Evolutionary conservation across 2,329 filamentous ascomycete genomes (phyloP).

Genomic region (Clonostachys sp.): DNA sequence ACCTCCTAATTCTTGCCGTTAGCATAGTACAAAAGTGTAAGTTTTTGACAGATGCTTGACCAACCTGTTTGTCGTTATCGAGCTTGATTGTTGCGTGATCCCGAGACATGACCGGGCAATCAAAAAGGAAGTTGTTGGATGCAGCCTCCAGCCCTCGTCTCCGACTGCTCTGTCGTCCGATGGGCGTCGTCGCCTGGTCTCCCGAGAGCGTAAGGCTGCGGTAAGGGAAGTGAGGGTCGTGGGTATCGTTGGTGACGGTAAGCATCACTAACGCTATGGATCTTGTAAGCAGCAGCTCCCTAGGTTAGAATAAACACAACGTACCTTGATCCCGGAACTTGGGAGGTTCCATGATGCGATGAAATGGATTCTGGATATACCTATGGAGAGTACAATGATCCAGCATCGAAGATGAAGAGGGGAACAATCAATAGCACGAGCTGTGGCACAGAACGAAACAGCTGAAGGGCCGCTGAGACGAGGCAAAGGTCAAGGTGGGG

Average conservation of each 20-base stretch:
- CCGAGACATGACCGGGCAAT: slow-evolving; percentile 69
- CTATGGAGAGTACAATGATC: no score
- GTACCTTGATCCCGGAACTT: no score
- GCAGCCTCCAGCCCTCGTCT: slow-evolving; percentile 22
- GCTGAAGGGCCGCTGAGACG: no score
- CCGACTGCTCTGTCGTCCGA: slow-evolving; percentile 41
- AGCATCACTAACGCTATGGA: slow-evolving; percentile 16
- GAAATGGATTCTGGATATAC: no score
- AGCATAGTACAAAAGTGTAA: slow-evolving; percentile 2
- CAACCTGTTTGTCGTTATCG: slow-evolving; percentile 37
- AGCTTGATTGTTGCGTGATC: slow-evolving; percentile 54
- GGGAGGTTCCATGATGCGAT: no score
- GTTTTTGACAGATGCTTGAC: slow-evolving; percentile 4
- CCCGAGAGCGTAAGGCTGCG: slow-evolving; percentile 23
- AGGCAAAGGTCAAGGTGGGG: no score
- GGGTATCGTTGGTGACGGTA: slow-evolving; percentile 11
- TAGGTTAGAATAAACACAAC: no score
- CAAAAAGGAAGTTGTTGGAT: slow-evolving; percentile 57
- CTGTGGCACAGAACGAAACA: no score
- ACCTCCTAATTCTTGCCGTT: slow-evolving; percentile 26
- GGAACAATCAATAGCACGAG: no score
- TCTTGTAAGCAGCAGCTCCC: neutral
- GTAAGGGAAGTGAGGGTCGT: slow-evolving; percentile 7
- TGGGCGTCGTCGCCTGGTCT: slow-evolving; percentile 17
- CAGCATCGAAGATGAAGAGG: no score